These are phyloP conservation scores for Camelina sativa DNA, from an alignment of 345 rosid species.

Conservation along the genomic window DNA sequence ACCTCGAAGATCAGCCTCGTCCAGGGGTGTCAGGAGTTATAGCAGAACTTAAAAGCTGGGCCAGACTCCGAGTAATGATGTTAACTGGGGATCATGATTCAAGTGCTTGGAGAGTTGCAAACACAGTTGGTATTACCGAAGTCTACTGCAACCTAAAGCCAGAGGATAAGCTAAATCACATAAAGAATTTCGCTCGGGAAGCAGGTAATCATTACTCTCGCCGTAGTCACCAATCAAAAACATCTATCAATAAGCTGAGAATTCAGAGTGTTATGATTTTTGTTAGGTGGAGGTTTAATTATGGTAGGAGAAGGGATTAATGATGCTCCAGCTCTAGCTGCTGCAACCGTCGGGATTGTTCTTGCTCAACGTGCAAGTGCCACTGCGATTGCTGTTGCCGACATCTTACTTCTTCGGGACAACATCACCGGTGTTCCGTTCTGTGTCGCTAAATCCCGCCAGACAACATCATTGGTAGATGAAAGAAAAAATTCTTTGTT, in stretches of 20 bases:
- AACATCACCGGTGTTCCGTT: slow-evolving; percentile 86
- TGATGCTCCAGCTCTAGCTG: slow-evolving; percentile 97
- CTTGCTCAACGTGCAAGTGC: slow-evolving; percentile 99
- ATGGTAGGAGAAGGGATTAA: slow-evolving; percentile 99
- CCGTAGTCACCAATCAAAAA: slow-evolving; percentile 1
- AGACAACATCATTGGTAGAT: slow-evolving; percentile 79
- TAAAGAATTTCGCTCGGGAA: slow-evolving; percentile 73
- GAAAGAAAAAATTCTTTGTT: neutral
- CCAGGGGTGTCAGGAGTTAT: slow-evolving; percentile 79
- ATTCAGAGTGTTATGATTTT: slow-evolving; percentile 32
- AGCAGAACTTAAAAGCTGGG: slow-evolving; percentile 63
- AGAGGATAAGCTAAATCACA: slow-evolving; percentile 86
- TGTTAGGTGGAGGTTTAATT: slow-evolving; percentile 84
- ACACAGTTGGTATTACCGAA: slow-evolving; percentile 82
- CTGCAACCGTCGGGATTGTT: slow-evolving; percentile 93
- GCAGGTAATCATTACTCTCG: slow-evolving; percentile 55
- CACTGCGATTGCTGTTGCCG: slow-evolving; percentile 93
- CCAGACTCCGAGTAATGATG: slow-evolving; percentile 80
- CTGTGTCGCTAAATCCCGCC: slow-evolving; percentile 87
- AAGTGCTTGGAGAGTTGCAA: slow-evolving; percentile 95
- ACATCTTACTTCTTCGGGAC: slow-evolving; percentile 75
- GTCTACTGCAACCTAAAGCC: slow-evolving; percentile 87
- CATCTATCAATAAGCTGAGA: neutral
- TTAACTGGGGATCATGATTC: slow-evolving; percentile 92
- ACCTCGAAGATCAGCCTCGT: slow-evolving; percentile 95